Evolutionary conservation across 169 alveolate species (phyloP), one percentile per base, ranked within the genome.

Genomic region (Eimeria brunetti): DNA sequence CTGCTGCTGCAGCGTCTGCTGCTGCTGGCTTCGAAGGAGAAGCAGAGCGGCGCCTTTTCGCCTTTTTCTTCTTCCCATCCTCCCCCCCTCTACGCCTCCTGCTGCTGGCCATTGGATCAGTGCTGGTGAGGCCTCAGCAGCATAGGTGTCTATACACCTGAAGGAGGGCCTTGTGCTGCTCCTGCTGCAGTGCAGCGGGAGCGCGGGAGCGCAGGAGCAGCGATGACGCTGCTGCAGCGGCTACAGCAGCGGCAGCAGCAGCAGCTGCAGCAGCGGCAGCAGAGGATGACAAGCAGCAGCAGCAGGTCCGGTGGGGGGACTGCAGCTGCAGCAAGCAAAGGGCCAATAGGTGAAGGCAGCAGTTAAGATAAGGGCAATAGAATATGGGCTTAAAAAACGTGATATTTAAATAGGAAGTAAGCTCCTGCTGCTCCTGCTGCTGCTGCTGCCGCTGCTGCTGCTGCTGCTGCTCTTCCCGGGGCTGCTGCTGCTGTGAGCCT

Each of bases 221-320:
- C 14, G 38, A 38, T 36, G 85, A 75, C n/a, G 14, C 20, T 22
- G 85, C 22, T 18, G 56, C 85, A 97, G 95, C 22, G 98, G 89
- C 71, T 98, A 99, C 12, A 98, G 90, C 16, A 98, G 30, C 78
- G 80, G 56, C 94, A 83, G 89, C 30, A 91, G 71, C 49, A 33
- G 67, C 76, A 60, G 69, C 75, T 8, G 41, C 16, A n/a, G 75
- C 22, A 64, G 36, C 75, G 16, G 22, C 41, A 64, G n/a, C n/a
- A n/a, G n/a, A n/a, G n/a, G n/a, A n/a, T n/a, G n/a, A n/a, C n/a
- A n/a, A n/a, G n/a, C n/a, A n/a, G n/a, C n/a, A n/a, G n/a, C n/a
- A n/a, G n/a, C n/a, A n/a, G n/a, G n/a, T n/a, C n/a, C n/a, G n/a
- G n/a, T n/a, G n/a, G n/a, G n/a, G n/a, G n/a, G n/a, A n/a, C n/a